Percentiles rank a stretch among this genome's conserved stretches.
Evolutionary conservation across 1,284 basidiomycete genomes (phyloP).

Genomic region (Microbotryum silenes-acaulis): DNA sequence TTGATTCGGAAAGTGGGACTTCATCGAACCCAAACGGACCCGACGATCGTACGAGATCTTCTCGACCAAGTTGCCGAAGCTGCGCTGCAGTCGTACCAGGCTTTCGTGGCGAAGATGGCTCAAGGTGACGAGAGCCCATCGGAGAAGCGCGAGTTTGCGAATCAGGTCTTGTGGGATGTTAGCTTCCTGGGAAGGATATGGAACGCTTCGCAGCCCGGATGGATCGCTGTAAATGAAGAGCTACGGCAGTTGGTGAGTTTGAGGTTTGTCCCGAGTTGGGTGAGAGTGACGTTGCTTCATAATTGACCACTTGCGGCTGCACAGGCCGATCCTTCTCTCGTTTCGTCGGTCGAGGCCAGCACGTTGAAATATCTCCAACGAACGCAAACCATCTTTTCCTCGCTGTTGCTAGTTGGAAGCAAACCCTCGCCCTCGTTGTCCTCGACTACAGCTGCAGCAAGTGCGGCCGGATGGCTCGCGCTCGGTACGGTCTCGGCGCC

Average conservation of each 20-base stretch:
- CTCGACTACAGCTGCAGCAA: not conserved
- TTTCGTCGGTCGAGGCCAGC: not conserved
- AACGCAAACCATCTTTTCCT: conserved; percentile 21
- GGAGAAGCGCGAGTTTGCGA: too few species aligned
- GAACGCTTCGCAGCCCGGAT: not conserved
- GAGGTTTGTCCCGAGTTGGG: too few species aligned
- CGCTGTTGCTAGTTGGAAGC: conserved; percentile 3
- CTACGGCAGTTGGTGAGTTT: conserved; percentile 5
- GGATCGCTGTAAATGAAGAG: not conserved
- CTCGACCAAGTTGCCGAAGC: conserved; percentile 4
- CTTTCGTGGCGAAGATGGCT: conserved; percentile 5
- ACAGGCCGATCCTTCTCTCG: not conserved
- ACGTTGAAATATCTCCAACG: conserved; percentile 19
- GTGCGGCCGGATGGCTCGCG: conserved; percentile 2
- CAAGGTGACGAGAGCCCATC: not conserved
- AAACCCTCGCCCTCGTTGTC: not conserved
- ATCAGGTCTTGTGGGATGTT: too few species aligned
- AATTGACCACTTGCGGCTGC: not conserved
- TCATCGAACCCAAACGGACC: conserved; percentile 8
- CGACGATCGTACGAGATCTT: conserved; percentile 1
- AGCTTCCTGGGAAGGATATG: not conserved
- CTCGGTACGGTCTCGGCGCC: conserved; percentile 5
- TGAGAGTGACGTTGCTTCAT: not conserved
- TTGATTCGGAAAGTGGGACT: conserved; percentile 7
- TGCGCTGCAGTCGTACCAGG: conserved; percentile 13